These are phyloP conservation scores for Aurantiochytrium sp. DNA, from an alignment of 108 stramenopile genomes.

Conservation along the genomic window DNA sequence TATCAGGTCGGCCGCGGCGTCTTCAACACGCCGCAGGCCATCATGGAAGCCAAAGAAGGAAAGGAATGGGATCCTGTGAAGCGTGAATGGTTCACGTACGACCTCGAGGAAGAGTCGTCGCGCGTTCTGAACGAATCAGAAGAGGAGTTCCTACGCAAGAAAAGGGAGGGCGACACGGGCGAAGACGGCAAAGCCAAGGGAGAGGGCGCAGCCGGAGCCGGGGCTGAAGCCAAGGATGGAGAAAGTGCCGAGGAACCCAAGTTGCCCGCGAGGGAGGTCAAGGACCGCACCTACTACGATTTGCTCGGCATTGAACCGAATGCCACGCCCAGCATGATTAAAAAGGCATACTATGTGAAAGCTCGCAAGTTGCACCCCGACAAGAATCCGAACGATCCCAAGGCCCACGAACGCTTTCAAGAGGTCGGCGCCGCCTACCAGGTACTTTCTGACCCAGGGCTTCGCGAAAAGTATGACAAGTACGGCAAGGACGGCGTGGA, in stretches of 20 bases:
- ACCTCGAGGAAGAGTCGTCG: constrained; percentile 17
- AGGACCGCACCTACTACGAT: constrained; percentile 56
- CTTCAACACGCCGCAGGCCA: constrained; percentile 11
- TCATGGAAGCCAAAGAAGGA: not conserved
- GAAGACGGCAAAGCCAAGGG: not conserved
- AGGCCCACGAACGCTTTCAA: constrained; percentile 33
- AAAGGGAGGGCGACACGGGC: not conserved
- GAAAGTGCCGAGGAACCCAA: not conserved
- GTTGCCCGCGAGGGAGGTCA: not conserved
- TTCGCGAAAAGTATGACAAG: constrained; percentile 26
- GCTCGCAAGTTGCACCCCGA: constrained; percentile 87
- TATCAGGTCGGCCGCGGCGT: constrained; percentile 19
- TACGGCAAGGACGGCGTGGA: constrained; percentile 22
- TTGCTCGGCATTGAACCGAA: constrained; percentile 60
- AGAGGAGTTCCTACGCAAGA: constrained; percentile 16
- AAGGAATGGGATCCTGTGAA: constrained; percentile 17
- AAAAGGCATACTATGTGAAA: constrained; percentile 76
- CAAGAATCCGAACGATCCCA: constrained; percentile 38
- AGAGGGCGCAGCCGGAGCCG: not conserved
- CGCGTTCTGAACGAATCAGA: constrained; percentile 10
- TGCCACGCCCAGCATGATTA: constrained; percentile 68
- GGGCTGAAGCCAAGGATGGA: not conserved
- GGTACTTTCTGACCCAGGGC: constrained; percentile 21
- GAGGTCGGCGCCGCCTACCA: constrained; percentile 34
- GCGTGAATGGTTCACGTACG: constrained; percentile 18